These are phyloP conservation scores for Alternaria arbusti DNA, from an alignment of 2,329 filamentous ascomycete species.

Conservation along the genomic window DNA sequence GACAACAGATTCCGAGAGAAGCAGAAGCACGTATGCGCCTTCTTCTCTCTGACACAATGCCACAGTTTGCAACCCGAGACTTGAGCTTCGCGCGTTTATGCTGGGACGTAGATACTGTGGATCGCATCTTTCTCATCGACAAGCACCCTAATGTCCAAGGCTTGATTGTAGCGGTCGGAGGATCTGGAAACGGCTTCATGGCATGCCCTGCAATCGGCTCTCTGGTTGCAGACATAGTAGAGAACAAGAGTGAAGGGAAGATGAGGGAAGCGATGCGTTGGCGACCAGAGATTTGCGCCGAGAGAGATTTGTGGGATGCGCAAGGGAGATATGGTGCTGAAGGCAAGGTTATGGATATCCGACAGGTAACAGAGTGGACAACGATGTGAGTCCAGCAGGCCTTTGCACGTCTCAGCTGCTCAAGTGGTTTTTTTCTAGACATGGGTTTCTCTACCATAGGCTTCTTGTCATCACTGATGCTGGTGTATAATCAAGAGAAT, in stretches of 20 bases:
- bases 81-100: constrained; percentile 61
- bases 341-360: constrained; percentile 58
- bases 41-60: constrained; percentile 60
- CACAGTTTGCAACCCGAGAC: constrained; percentile 57
- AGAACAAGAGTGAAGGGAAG: constrained; percentile 48
- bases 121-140: constrained; percentile 61
- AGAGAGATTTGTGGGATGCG: constrained; percentile 56
- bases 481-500: background rate
- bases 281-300: constrained; percentile 58
- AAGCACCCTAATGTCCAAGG: constrained; percentile 54
- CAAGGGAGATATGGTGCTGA: constrained; percentile 58
- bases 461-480: background rate
- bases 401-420: background rate
- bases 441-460: background rate
- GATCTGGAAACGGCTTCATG: constrained; percentile 61
- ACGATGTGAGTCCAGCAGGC: background rate
- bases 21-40: constrained; percentile 56
- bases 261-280: constrained; percentile 56
- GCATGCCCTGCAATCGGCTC: constrained; percentile 59
- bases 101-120: constrained; percentile 64
- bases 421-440: background rate
- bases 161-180: constrained; percentile 58
- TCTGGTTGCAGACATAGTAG: constrained; percentile 57
- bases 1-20: constrained; percentile 55
- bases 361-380: constrained; percentile 42